Percentiles rank a stretch among this genome's conserved stretches.
These are phyloP conservation scores for Bolboschoenoplectus hybrid DNA, from an alignment of 202 grass and related monocot species.

Conservation along the genomic window DNA sequence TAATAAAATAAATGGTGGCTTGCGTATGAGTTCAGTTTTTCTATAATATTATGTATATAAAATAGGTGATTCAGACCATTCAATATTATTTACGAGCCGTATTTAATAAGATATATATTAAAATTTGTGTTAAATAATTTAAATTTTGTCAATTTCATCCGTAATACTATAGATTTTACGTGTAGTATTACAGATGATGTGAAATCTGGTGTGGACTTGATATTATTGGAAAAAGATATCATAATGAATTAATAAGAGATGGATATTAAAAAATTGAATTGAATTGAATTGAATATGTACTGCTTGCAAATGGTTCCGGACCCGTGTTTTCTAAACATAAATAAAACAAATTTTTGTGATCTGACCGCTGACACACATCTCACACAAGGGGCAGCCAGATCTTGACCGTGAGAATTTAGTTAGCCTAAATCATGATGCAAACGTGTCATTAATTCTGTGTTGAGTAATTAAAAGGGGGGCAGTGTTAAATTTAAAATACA, in stretches of 20 bases:
- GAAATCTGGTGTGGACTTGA: too few species aligned
- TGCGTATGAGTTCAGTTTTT: too few species aligned
- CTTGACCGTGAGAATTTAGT: not conserved
- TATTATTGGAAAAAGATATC: not conserved
- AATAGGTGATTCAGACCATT: too few species aligned
- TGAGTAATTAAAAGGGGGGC: not conserved
- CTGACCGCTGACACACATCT: not conserved
- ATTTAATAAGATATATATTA: too few species aligned
- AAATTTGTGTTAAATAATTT: too few species aligned
- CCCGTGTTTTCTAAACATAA: not conserved
- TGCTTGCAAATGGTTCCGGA: not conserved
- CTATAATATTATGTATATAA: too few species aligned
- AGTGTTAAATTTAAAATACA: too few species aligned
- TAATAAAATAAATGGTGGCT: too few species aligned
- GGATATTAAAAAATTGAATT: not conserved
- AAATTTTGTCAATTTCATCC: too few species aligned
- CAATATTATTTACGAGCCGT: too few species aligned
- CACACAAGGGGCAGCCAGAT: not conserved
- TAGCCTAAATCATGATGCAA: not conserved
- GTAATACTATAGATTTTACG: too few species aligned
- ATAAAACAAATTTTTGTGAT: not conserved
- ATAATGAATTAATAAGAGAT: not conserved
- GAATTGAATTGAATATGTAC: not conserved
- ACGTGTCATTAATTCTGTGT: not conserved
- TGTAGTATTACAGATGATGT: too few species aligned